These are phyloP conservation scores for Guyanaporus albipodus DNA, from an alignment of 768 basidiomycete genomes.

Conservation along the genomic window DNA sequence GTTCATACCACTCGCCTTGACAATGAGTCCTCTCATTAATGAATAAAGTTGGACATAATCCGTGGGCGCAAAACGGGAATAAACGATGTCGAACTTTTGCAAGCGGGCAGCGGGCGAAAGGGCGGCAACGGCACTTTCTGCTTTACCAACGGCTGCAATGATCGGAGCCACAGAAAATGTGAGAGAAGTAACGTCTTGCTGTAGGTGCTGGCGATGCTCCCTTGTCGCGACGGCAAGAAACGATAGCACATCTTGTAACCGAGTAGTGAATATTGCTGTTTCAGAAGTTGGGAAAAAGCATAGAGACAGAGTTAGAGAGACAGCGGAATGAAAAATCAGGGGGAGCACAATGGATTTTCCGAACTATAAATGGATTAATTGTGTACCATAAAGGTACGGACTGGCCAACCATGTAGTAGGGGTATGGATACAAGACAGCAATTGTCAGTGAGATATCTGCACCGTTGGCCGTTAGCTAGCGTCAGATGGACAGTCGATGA, in stretches of 20 bases:
- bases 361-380: conserved; percentile 29
- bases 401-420: conserved; percentile 49
- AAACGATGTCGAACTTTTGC: conserved; percentile 56
- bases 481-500: neutral
- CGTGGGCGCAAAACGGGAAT: conserved; percentile 51
- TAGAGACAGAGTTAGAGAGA: conserved; percentile 50
- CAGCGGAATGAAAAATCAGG: conserved; percentile 51
- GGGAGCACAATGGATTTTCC: conserved; percentile 55
- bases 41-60: conserved; percentile 54
- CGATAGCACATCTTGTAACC: conserved; percentile 43
- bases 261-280: conserved; percentile 53
- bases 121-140: conserved; percentile 49
- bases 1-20: conserved; percentile 55
- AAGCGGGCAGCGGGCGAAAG: conserved; percentile 51
- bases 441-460: conserved; percentile 58
- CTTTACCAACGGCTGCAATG: conserved; percentile 29
- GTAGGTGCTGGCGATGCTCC: conserved; percentile 45
- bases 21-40: conserved; percentile 47
- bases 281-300: conserved; percentile 61
- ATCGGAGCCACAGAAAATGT: conserved; percentile 33
- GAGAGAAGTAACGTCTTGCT: conserved; percentile 35
- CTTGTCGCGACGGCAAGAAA: conserved; percentile 45
- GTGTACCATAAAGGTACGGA: neutral
- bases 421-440: conserved; percentile 58
- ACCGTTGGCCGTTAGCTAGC: neutral